A percentile compares a stretch with the other conserved stretches of the same genome.
Conservation (phyloP, 2,329 filamentous ascomycete genomes). For the Sordariomycetes sp. region DNA sequence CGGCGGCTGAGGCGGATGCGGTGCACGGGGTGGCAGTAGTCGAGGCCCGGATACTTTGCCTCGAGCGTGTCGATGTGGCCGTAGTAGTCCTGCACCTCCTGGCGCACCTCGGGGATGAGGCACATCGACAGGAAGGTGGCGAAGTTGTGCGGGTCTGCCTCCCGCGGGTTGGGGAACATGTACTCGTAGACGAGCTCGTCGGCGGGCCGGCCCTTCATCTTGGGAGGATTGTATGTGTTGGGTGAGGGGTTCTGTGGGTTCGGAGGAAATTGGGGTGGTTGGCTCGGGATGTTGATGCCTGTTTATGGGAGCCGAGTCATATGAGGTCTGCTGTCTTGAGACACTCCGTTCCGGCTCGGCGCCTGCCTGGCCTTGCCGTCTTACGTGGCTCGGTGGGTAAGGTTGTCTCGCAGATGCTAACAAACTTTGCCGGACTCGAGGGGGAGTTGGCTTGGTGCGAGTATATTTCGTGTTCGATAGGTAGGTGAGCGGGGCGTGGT, state of each 20-base stretch:
- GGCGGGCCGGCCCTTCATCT: constrained; percentile 60
- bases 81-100: constrained; percentile 68
- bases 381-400: neutral
- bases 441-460: too few relatives aligned
- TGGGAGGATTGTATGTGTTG: constrained; percentile 10
- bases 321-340: neutral
- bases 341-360: neutral
- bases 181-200: constrained; percentile 62
- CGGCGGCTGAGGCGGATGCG: constrained; percentile 67
- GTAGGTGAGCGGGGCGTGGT: neutral
- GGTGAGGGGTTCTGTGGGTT: neutral
- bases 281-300: neutral
- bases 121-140: constrained; percentile 54
- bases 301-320: neutral
- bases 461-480: neutral
- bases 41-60: constrained; percentile 69
- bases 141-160: constrained; percentile 59
- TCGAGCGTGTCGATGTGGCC: constrained; percentile 68
- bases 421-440: too few relatives aligned
- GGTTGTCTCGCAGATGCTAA: neutral
- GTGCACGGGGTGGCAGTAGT: constrained; percentile 62
- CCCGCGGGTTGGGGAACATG: constrained; percentile 57
- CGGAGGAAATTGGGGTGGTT: neutral
- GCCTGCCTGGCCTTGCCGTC: neutral
- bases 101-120: constrained; percentile 64